Evolutionary conservation across 1,139 yeast species (phyloP), one percentile per base, ranked within the genome.

Genomic region (Kodamaea suecica): DNA sequence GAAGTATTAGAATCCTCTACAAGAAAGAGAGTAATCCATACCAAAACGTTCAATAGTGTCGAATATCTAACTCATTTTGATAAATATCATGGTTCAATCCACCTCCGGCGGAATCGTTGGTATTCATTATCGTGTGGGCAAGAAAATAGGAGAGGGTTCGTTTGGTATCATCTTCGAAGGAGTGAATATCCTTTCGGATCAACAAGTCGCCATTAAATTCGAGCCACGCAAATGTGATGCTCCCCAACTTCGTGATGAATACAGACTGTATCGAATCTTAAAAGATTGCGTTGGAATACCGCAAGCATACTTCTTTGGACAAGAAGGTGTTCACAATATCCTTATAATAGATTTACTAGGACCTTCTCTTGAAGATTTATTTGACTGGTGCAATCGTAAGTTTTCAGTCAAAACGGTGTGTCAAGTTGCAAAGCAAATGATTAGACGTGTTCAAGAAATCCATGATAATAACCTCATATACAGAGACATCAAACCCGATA

Each of bases 141-240:
- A 83, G 58, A 84, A 84, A 59, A 82, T 84, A 34, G 94, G 94
- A 39, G 94, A 83, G 58, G 94, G 94, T 14, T 83, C 92, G 2
- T 84, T 84, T 58, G 94, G 94, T 37, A 86, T 84, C 26, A 75
- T 84, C 36, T 84, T 84, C 51, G 94, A 84, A 63, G 94, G 94
- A 44, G 73, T 82, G 27, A 84, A 84, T 52, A 71, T 84, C 52
- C 73, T 83, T 48, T 83, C 82, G 53, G 84, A 84, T 29, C 77
- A 77, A 11, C 82, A 83, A 8, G 92, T 84, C 20, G 94, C 88
- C 24, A 83, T 84, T 52, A 84, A 83, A 59, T 83, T 82, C 45
- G 92, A 83, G 56, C 88, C 88, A 11, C 63, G 90, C 45, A 81
- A 82, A 52, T 77, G 85, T 30, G 92, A 83, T 50, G 88, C 90